phyloP scores from a whole-genome alignment of 2,329 filamentous ascomycete genomes.

The Colletotrichum camelliae region DNA sequence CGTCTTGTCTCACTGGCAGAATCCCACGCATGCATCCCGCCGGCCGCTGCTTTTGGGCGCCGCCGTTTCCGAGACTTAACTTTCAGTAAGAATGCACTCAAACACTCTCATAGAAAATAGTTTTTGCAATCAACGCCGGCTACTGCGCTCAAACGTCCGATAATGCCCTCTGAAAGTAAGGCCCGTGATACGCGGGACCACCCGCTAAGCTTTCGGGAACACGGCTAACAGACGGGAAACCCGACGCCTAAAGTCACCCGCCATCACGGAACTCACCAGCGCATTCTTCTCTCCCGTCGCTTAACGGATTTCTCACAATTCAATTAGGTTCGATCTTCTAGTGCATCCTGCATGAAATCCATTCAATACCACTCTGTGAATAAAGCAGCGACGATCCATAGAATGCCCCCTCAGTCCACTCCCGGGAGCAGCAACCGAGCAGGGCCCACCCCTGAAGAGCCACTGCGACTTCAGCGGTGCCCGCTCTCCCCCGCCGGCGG shows the following conservation, averaged over 20 bases:
- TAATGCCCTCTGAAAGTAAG: background rate
- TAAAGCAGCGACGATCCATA: background rate
- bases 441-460: background rate
- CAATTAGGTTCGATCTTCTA: background rate
- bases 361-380: background rate
- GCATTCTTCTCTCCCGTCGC: background rate
- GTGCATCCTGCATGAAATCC: background rate
- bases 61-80: background rate
- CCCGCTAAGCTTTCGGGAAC: background rate
- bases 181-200: background rate
- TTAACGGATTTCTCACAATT: background rate
- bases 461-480: background rate
- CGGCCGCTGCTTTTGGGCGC: background rate
- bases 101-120: background rate
- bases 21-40: background rate
- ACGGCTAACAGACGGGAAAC: background rate
- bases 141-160: background rate
- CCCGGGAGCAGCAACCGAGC: background rate
- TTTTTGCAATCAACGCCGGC: background rate
- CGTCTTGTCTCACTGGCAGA: background rate
- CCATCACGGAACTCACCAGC: background rate
- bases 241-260: background rate
- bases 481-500: background rate
- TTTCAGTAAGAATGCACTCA: background rate
- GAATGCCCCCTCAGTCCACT: background rate